Percentiles rank a stretch among this genome's conserved stretches.
phyloP scores from a whole-genome alignment of 805 yeast genomes.

The Hanseniaspora singularis region DNA sequence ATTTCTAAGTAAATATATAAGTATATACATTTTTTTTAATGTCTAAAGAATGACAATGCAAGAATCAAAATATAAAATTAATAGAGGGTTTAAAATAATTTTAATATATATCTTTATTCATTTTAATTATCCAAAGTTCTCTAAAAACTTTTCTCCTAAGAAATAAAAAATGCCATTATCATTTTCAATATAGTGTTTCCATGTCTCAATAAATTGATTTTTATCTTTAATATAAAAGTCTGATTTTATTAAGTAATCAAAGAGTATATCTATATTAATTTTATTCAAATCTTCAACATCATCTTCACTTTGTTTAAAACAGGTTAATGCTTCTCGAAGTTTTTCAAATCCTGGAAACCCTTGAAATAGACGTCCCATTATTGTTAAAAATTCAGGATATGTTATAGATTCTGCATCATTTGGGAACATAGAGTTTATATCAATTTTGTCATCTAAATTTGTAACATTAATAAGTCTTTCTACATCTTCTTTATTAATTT shows the following conservation, averaged over 20 bases:
- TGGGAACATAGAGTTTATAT: slow-evolving; percentile 15
- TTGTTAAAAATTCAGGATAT: slow-evolving; percentile 54
- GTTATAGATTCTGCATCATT: slow-evolving; percentile 32
- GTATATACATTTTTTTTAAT: too few relatives aligned
- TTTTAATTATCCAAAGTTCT: slow-evolving; percentile 31
- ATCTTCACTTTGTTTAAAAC: slow-evolving; percentile 31
- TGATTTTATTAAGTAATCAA: slow-evolving; percentile 38
- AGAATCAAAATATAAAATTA: slow-evolving; percentile 7
- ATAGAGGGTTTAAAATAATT: neutral
- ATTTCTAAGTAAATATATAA: slow-evolving; percentile 34
- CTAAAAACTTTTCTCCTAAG: slow-evolving; percentile 51
- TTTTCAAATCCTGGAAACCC: slow-evolving; percentile 42
- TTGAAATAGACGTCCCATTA: slow-evolving; percentile 46
- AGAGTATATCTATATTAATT: slow-evolving; percentile 39
- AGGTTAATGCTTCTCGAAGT: slow-evolving; percentile 46
- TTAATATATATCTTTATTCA: neutral
- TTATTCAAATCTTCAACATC: slow-evolving; percentile 29
- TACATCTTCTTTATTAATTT: slow-evolving; percentile 45
- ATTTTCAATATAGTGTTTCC: slow-evolving; percentile 45
- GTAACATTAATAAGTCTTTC: slow-evolving; percentile 40
- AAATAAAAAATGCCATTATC: slow-evolving; percentile 47
- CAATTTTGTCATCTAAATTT: slow-evolving; percentile 36
- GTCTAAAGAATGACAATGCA: neutral
- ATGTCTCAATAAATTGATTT: slow-evolving; percentile 30
- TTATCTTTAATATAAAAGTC: slow-evolving; percentile 33